Evolutionary conservation across 495 filamentous ascomycete species (phyloP).

Genomic region (Glonium stellatum): DNA sequence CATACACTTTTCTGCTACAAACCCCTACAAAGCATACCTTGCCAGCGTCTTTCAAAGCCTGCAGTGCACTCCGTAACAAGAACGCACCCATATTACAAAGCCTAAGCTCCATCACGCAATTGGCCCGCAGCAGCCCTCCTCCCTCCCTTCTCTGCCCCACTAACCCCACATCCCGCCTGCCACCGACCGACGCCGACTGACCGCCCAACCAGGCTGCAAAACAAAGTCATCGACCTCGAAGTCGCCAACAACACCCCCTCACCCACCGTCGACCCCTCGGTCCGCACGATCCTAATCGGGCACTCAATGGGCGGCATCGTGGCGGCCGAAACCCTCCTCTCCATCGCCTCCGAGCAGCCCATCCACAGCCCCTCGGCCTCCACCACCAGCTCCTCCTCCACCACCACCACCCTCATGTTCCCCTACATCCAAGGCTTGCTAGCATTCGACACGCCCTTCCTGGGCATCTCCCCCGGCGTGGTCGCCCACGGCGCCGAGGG

Average conservation of each 20-base stretch:
- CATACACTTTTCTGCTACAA: too few relatives aligned
- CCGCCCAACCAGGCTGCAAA: conserved; percentile 59
- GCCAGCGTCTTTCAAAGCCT: background rate
- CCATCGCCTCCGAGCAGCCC: conserved; percentile 60
- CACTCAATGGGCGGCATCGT: conserved; percentile 97
- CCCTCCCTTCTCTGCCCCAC: too few relatives aligned
- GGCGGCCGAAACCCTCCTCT: conserved; percentile 75
- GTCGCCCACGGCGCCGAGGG: conserved; percentile 83
- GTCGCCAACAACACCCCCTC: conserved; percentile 73
- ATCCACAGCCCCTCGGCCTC: conserved; percentile 40
- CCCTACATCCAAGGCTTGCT: conserved; percentile 76
- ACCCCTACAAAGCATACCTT: too few relatives aligned
- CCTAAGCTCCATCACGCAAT: too few relatives aligned
- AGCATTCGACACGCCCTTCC: conserved; percentile 91
- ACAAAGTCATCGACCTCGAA: conserved; percentile 91
- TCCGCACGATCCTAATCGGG: conserved; percentile 76
- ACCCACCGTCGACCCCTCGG: conserved; percentile 81
- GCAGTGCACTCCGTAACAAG: too few relatives aligned
- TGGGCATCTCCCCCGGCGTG: conserved; percentile 83
- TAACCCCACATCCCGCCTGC: background rate
- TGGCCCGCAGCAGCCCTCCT: background rate
- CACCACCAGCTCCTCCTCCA: conserved; percentile 18
- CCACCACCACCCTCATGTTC: conserved; percentile 48
- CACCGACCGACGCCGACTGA: background rate
- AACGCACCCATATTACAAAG: too few relatives aligned